phyloP scores from a whole-genome alignment of 352 stramenopile species.

The Pythium aphanidermatum region DNA sequence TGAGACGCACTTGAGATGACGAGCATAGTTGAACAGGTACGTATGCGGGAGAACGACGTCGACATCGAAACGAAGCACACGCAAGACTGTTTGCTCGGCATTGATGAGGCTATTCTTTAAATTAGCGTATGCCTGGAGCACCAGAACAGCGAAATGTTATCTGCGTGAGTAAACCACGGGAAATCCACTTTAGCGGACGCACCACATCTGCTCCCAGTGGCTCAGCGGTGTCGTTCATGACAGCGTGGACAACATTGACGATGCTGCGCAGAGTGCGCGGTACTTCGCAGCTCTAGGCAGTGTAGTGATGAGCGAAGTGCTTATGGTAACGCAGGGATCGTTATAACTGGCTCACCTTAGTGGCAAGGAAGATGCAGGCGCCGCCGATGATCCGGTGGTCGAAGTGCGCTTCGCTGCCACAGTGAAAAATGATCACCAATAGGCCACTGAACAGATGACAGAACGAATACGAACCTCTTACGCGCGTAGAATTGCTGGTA shows the following conservation, averaged over 20 bases:
- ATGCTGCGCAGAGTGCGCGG: constrained; percentile 41
- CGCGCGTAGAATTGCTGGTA: constrained; percentile 17
- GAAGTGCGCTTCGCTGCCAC: constrained; percentile 7
- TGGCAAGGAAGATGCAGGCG: constrained; percentile 23
- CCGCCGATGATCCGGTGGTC: constrained; percentile 16
- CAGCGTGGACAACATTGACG: constrained; percentile 43
- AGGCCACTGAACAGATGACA: neutral
- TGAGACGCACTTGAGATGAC: constrained; percentile 12
- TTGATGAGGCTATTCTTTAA: constrained; percentile 45
- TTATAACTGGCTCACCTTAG: constrained; percentile 8
- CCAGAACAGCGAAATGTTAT: constrained; percentile 4
- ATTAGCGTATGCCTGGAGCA: constrained; percentile 26
- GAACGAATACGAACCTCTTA: constrained; percentile 1
- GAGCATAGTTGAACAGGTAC: constrained; percentile 31
- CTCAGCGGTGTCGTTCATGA: constrained; percentile 19
- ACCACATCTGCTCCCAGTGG: constrained; percentile 30
- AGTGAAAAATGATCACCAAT: neutral
- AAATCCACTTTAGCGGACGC: neutral
- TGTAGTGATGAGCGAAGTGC: neutral
- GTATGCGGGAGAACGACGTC: constrained; percentile 31
- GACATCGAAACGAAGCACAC: constrained; percentile 40
- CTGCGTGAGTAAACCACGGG: neutral
- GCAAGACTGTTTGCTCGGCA: constrained; percentile 43
- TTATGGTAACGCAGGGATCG: neutral
- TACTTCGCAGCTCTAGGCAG: constrained; percentile 33